These are phyloP conservation scores for Wickerhamomyces canadensis DNA, from an alignment of 805 yeast genomes.

Conservation along the genomic window DNA sequence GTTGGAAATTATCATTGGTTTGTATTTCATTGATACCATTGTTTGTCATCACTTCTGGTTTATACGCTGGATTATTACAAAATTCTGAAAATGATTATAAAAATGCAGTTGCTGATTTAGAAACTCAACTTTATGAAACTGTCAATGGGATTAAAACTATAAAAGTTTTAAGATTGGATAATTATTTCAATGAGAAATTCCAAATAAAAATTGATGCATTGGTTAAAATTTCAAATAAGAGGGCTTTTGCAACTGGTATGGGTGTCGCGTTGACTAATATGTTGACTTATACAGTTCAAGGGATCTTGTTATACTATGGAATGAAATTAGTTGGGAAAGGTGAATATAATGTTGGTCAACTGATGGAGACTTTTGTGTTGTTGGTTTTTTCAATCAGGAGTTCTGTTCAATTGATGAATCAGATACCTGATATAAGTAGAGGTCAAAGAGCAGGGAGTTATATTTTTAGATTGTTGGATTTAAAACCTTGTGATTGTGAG, in stretches of 20 bases:
- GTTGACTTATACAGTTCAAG: conserved; percentile 56
- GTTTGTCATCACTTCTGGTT: conserved; percentile 43
- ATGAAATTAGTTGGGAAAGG: conserved; percentile 56
- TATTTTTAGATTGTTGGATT: conserved; percentile 36
- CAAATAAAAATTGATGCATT: conserved; percentile 26
- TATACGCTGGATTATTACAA: conserved; percentile 48
- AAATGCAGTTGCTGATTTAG: conserved; percentile 46
- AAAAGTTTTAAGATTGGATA: conserved; percentile 46
- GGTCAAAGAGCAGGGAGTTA: conserved; percentile 71
- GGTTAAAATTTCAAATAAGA: conserved; percentile 33
- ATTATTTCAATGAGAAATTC: conserved; percentile 40
- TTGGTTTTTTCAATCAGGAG: conserved; percentile 68
- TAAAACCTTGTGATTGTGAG: conserved; percentile 33
- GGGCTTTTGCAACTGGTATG: conserved; percentile 60
- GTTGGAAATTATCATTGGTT: conserved; percentile 86
- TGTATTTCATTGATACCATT: conserved; percentile 74
- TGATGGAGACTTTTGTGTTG: conserved; percentile 67
- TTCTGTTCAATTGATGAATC: conserved; percentile 51
- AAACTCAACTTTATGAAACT: conserved; percentile 45
- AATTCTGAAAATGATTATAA: conserved; percentile 58
- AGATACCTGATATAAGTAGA: conserved; percentile 74
- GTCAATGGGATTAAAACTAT: conserved; percentile 61
- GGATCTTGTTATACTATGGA: conserved; percentile 75
- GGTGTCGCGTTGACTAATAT: conserved; percentile 57
- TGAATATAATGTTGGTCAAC: conserved; percentile 49